Conservation (phyloP, 2,329 filamentous ascomycete genomes). For the Trichoderma polysporum region DNA sequence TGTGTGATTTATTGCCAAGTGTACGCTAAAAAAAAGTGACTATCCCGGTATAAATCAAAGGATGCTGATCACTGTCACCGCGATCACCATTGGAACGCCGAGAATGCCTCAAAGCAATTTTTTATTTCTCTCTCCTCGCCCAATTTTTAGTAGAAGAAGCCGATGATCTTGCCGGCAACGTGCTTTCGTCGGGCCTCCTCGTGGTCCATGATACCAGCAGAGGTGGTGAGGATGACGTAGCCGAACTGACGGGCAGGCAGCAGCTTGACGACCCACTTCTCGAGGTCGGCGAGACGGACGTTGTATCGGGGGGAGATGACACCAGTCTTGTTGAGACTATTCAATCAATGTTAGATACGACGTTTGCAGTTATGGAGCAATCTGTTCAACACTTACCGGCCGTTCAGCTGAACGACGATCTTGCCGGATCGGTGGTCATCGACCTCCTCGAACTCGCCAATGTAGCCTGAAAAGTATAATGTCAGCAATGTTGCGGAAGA, state of each 20-base stretch:
- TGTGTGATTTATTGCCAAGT: constrained; percentile 36
- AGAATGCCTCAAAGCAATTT: constrained; percentile 33
- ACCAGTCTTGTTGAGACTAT: constrained; percentile 90
- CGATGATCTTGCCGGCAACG: constrained; percentile 98
- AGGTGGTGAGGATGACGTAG: constrained; percentile 98
- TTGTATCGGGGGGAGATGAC: constrained; percentile 99
- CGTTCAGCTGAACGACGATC: constrained; percentile 99
- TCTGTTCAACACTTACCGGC: constrained; percentile 53
- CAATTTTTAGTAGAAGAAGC: constrained; percentile 89
- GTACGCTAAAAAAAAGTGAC: constrained; percentile 30
- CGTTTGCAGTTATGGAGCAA: neutral
- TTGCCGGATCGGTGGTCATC: constrained; percentile 99
- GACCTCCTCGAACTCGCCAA: constrained; percentile 99
- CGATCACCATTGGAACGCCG: constrained; percentile 38
- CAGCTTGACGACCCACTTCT: constrained; percentile 99
- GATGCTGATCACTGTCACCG: constrained; percentile 40
- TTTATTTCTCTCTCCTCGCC: constrained; percentile 28
- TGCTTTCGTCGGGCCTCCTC: constrained; percentile 99
- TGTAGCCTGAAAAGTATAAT: constrained; percentile 71
- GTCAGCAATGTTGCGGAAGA: constrained; percentile 83
- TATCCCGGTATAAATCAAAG: constrained; percentile 32
- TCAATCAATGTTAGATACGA: neutral
- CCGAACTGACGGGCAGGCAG: constrained; percentile 99
- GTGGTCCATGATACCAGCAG: constrained; percentile 99
- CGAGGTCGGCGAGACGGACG: constrained; percentile 93